phyloP scores from a whole-genome alignment of 2,329 filamentous ascomycete species.

The Periconia macrospinosa region DNA sequence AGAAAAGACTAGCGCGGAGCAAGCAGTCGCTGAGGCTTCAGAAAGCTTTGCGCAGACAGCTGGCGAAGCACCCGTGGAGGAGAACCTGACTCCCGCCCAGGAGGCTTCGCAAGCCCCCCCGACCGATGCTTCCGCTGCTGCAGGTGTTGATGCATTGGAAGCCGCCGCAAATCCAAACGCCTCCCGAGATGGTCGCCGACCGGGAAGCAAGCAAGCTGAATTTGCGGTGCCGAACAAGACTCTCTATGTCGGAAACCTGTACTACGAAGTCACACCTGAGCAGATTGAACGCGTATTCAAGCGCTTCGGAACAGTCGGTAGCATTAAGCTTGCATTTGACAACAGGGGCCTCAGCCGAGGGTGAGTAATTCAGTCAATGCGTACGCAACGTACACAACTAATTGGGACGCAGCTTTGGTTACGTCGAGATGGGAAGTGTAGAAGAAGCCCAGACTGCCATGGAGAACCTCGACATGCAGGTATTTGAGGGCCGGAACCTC shows the following conservation, averaged over 20 bases:
- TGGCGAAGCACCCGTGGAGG: slow-evolving; percentile 38
- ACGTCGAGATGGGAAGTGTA: slow-evolving; percentile 61
- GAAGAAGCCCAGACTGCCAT: slow-evolving; percentile 60
- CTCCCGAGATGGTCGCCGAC: not conserved
- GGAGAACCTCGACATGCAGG: slow-evolving; percentile 59
- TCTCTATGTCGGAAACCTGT: slow-evolving; percentile 70
- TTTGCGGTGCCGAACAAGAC: slow-evolving; percentile 34
- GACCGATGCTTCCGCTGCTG: slow-evolving; percentile 30
- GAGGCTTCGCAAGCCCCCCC: slow-evolving; percentile 24
- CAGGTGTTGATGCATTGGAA: slow-evolving; percentile 27
- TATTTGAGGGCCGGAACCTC: slow-evolving; percentile 66
- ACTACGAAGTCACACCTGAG: slow-evolving; percentile 66
- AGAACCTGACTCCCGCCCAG: slow-evolving; percentile 32
- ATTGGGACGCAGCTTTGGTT: slow-evolving; percentile 60
- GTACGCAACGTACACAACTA: slow-evolving; percentile 4
- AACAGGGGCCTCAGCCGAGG: slow-evolving; percentile 68
- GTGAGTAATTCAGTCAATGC: slow-evolving; percentile 45
- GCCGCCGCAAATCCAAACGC: slow-evolving; percentile 1
- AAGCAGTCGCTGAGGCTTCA: slow-evolving; percentile 5
- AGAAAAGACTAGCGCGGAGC: slow-evolving; percentile 11
- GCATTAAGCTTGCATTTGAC: slow-evolving; percentile 62
- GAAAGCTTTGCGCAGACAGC: slow-evolving; percentile 41
- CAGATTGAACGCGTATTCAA: slow-evolving; percentile 63
- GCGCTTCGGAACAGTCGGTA: slow-evolving; percentile 59
- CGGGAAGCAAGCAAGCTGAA: not conserved